Percentiles rank a stretch among this genome's conserved stretches.
phyloP scores from a whole-genome alignment of 257 asterid species.

The Misopates orontium region DNA sequence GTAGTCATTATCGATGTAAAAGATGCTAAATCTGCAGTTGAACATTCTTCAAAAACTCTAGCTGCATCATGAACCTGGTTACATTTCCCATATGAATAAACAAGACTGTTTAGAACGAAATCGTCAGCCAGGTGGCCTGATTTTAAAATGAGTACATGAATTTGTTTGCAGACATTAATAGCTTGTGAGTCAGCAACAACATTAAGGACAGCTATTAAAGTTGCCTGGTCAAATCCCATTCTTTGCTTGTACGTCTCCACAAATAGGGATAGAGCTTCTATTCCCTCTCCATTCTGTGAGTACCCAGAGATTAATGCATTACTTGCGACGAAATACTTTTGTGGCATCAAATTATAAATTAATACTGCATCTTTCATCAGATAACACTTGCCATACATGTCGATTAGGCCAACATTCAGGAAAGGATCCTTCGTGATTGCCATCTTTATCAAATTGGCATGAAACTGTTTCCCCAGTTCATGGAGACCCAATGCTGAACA shows the following conservation, averaged over 20 bases:
- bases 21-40: conserved; percentile 59
- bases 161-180: conserved; percentile 42
- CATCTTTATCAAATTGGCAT: conserved; percentile 56
- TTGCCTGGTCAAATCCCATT: conserved; percentile 53
- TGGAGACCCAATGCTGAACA: conserved; percentile 56
- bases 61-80: conserved; percentile 48
- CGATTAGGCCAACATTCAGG: conserved; percentile 65
- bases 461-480: conserved; percentile 58
- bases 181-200: conserved; percentile 53
- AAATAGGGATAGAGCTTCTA: conserved; percentile 57
- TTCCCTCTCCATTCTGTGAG: conserved; percentile 46
- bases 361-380: conserved; percentile 42
- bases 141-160: conserved; percentile 57
- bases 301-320: conserved; percentile 68
- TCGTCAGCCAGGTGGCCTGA: conserved; percentile 59
- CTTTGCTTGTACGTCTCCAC: conserved; percentile 40
- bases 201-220: conserved; percentile 63
- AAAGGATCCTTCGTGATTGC: conserved; percentile 48
- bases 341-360: conserved; percentile 48
- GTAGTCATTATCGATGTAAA: conserved; percentile 67
- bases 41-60: conserved; percentile 62
- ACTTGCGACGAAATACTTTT: conserved; percentile 54
- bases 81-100: conserved; percentile 68
- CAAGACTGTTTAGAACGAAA: conserved; percentile 51
- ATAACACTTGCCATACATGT: conserved; percentile 74